A percentile compares a stretch with the other conserved stretches of the same genome.
Evolutionary conservation across 148 eudicot species (phyloP).

Genomic region (Simmondsia chinensis): DNA sequence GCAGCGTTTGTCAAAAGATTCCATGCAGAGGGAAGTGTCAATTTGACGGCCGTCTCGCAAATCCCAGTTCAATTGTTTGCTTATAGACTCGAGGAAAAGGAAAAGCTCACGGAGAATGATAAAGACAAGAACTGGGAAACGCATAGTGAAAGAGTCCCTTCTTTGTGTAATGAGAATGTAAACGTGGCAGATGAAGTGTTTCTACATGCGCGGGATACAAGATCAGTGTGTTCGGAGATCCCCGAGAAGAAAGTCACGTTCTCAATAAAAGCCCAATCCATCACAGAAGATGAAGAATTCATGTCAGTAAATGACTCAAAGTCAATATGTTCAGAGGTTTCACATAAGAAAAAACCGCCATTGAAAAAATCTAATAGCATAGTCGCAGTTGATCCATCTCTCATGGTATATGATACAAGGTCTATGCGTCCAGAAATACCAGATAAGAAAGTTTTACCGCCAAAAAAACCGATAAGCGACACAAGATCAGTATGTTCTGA

Average conservation of each 20-base stretch:
- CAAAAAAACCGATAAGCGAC: conserved; percentile 4
- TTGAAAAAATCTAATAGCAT: conserved; percentile 3
- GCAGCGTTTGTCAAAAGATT: conserved; percentile 26
- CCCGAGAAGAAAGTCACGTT: conserved; percentile 20
- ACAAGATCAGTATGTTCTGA: conserved; percentile 12
- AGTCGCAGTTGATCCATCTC: conserved; percentile 1
- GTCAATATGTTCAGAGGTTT: conserved; percentile 2
- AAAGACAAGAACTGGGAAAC: conserved; percentile 45
- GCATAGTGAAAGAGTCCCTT: conserved; percentile 20
- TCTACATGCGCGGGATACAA: conserved; percentile 30
- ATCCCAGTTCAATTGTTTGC: conserved; percentile 59
- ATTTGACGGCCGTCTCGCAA: conserved; percentile 23
- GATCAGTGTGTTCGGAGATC: conserved; percentile 55
- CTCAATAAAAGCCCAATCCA: conserved; percentile 7
- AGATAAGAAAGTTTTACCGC: conserved; percentile 16
- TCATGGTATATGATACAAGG: conserved; percentile 1
- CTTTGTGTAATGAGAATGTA: conserved; percentile 19
- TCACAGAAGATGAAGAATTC: conserved; percentile 8
- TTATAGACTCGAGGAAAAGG: conserved; percentile 42
- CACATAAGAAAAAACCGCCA: conserved; percentile 14
- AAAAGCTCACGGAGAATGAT: conserved; percentile 23
- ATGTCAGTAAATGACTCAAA: not conserved
- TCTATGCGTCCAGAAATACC: conserved; percentile 14
- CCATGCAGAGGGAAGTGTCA: conserved; percentile 9
- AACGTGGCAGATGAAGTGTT: conserved; percentile 21